Base-by-base conservation (phyloP, 352 stramenopile species). In the Pythium dissotocum region DNA sequence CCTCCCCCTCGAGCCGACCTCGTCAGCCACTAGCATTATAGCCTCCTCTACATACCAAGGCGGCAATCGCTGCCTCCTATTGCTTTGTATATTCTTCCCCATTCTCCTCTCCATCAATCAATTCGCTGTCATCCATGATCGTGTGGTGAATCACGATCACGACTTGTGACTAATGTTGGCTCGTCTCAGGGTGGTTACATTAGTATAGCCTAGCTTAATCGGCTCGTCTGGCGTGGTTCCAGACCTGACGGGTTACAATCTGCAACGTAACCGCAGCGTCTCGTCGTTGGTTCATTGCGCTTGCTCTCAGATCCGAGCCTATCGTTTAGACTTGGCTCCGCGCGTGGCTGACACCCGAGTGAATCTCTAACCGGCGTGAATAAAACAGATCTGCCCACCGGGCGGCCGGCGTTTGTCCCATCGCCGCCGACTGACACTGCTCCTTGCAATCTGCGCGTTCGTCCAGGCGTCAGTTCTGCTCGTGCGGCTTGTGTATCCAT, bases 301-400 rank as follows among this genome's bases (percentile, higher is more conserved):
- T 51, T 21, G 60, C 49, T 52, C 60, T 28, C 32, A 46, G 60
- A 65, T 63, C 35, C 35, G 60, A 24, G 6, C n/a, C 26, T 44
- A 6, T 18, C 49, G 4, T 65, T 55, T 44, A 36, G 61, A 61
- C 51, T 54, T 40, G 52, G 4, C 9, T 33, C 13, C 24, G 32
- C 7, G 7, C 26, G 4, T 24, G 2, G 10, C 4, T 32, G 51
- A 14, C 10, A 10, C 36, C 36, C 24, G 32, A 24, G 40, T 46
- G 61, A 67, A 67, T 67, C 61, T 67, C 61, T 42, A 67, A 67
- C 52, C 51, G 52, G 26, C 38, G 16, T 24, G 30, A 49, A 16
- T 10, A 52, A 53, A 38, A 56, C 61, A 48, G 61, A 61, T 52
- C 30, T 32, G 8, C 14, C 18, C 28, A 24, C 24, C 36, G 35